phyloP scores from a whole-genome alignment of 495 filamentous ascomycete species.

The Talaromyces stipitatus region DNA sequence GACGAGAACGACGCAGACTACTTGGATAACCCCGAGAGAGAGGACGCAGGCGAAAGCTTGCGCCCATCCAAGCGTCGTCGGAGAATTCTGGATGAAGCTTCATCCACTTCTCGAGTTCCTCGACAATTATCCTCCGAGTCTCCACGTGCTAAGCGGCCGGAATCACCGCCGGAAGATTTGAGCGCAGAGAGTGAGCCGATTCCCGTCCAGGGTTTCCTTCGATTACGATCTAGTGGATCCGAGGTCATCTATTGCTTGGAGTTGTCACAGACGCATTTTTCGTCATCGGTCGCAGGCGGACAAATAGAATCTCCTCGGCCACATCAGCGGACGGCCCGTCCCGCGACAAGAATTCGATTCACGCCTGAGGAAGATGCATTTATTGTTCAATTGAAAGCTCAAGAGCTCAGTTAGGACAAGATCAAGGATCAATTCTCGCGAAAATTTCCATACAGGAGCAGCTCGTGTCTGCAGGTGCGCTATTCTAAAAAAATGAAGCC shows the following conservation, averaged over 20 bases:
- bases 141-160: background rate
- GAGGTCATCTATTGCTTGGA: background rate
- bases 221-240: background rate
- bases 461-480: too few species aligned
- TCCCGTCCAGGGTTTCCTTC: background rate
- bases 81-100: background rate
- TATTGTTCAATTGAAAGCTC: too few species aligned
- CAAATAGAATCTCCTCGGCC: background rate
- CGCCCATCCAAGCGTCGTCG: background rate
- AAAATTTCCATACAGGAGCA: too few species aligned
- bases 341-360: background rate
- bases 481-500: too few species aligned
- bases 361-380: background rate
- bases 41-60: background rate
- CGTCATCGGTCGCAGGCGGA: background rate
- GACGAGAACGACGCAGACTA: background rate
- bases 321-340: background rate
- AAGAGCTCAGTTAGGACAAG: too few species aligned
- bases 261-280: background rate
- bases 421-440: too few species aligned
- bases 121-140: background rate
- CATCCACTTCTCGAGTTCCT: background rate
- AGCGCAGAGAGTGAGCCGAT: background rate
- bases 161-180: background rate
- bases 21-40: background rate